These are phyloP conservation scores for Colletotrichum sp. DNA, from an alignment of 2,329 filamentous ascomycete species.

Conservation along the genomic window DNA sequence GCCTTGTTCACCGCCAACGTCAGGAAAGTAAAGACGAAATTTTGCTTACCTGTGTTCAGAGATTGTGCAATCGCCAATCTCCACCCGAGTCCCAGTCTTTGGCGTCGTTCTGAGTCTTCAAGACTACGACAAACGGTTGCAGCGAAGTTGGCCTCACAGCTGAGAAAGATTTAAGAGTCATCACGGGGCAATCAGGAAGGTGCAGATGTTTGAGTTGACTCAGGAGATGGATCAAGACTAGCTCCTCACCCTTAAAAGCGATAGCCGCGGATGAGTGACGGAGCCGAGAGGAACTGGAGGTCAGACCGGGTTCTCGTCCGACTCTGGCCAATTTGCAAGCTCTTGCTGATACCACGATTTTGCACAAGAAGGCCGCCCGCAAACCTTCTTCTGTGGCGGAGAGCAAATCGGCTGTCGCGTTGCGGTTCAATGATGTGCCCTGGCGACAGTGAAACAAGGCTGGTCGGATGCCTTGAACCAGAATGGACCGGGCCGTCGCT, in stretches of 20 bases:
- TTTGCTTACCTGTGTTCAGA: background rate
- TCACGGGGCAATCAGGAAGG: background rate
- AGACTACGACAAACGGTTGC: background rate
- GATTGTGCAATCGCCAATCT: background rate
- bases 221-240: background rate
- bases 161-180: background rate
- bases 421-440: background rate
- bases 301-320: background rate
- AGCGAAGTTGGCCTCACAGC: background rate
- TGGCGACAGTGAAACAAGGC: background rate
- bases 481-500: background rate
- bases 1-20: background rate
- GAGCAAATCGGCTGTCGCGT: background rate
- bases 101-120: background rate
- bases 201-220: background rate
- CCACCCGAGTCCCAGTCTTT: background rate
- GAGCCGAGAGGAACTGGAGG: background rate
- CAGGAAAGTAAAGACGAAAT: background rate
- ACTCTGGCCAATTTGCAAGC: background rate
- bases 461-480: background rate
- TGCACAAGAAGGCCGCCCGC: background rate
- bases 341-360: background rate
- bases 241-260: background rate
- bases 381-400: background rate
- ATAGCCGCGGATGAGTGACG: background rate